Percentiles rank a stretch among this genome's conserved stretches.
phyloP scores from a whole-genome alignment of 768 basidiomycete species.

The Hygrocybe punicea region DNA sequence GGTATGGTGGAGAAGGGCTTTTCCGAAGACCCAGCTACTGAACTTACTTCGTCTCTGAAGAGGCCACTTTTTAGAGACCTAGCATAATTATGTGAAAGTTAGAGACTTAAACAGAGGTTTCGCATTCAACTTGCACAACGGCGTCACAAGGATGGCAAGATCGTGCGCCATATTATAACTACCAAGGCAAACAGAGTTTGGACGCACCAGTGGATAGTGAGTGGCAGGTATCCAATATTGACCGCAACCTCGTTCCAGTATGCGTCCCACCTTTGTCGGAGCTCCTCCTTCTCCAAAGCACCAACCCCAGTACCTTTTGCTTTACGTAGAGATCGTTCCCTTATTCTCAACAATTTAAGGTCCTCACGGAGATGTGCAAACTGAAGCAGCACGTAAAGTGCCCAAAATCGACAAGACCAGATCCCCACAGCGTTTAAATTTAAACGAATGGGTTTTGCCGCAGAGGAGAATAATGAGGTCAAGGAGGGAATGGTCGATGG shows the following conservation, averaged over 20 bases:
- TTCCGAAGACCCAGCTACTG: neutral
- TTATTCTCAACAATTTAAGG: conserved; percentile 51
- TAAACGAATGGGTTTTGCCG: conserved; percentile 43
- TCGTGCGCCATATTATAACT: neutral
- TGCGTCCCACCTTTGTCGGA: conserved; percentile 59
- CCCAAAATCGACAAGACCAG: conserved; percentile 84
- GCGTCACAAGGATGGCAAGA: neutral
- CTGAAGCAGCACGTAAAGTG: conserved; percentile 71
- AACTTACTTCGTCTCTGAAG: conserved; percentile 60
- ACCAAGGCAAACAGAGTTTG: neutral
- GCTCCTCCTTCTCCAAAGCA: conserved; percentile 52
- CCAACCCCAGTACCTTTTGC: conserved; percentile 49
- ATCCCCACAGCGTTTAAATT: conserved; percentile 48
- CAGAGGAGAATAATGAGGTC: conserved; percentile 39
- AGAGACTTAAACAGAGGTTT: neutral
- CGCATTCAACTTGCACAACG: neutral
- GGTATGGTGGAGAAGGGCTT: neutral
- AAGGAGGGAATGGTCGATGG: conserved; percentile 52
- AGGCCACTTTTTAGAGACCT: conserved; percentile 72
- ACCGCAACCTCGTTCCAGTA: conserved; percentile 69
- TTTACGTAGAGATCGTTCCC: conserved; percentile 55
- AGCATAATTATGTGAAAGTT: neutral
- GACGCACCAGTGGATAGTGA: conserved; percentile 81
- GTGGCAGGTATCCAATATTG: conserved; percentile 74
- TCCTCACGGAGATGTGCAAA: conserved; percentile 72